These are phyloP conservation scores for Phaseolus coccineus DNA, from an alignment of 331 rosid genomes.

Conservation along the genomic window DNA sequence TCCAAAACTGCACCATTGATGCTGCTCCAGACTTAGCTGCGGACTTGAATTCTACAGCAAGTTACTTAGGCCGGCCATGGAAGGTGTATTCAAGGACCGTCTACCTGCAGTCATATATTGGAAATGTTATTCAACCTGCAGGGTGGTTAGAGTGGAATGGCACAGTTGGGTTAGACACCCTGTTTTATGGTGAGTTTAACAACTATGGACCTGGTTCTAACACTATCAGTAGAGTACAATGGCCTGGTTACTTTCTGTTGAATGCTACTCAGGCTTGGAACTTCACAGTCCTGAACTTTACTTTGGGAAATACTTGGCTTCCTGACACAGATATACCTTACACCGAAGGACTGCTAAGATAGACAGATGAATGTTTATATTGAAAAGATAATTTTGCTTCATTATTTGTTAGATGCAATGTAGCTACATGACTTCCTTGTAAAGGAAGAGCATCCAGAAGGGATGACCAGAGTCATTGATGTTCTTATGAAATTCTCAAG, in stretches of 20 bases:
- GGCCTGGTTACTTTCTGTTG: constrained; percentile 74
- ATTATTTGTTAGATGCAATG: constrained; percentile 27
- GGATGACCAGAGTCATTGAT: constrained; percentile 11
- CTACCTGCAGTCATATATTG: constrained; percentile 71
- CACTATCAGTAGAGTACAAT: constrained; percentile 61
- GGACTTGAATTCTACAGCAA: constrained; percentile 41
- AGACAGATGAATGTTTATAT: not conserved
- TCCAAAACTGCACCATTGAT: constrained; percentile 73
- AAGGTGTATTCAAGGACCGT: constrained; percentile 76
- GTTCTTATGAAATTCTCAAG: constrained; percentile 23
- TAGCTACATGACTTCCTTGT: constrained; percentile 1
- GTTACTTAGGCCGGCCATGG: constrained; percentile 79
- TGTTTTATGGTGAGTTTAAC: constrained; percentile 72
- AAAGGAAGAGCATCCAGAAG: constrained; percentile 19
- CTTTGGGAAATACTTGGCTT: constrained; percentile 76
- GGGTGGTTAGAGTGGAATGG: constrained; percentile 94
- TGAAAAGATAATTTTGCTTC: constrained; percentile 22
- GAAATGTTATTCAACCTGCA: constrained; percentile 54
- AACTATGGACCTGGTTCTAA: constrained; percentile 75
- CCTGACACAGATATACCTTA: constrained; percentile 75
- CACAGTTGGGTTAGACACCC: constrained; percentile 67
- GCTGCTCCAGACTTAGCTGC: constrained; percentile 62
- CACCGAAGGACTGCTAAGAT: constrained; percentile 52
- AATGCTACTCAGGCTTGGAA: constrained; percentile 70
- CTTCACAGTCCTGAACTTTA: constrained; percentile 71